Conservation (phyloP, 306 rosid species). For the Rubus idaeus region DNA sequence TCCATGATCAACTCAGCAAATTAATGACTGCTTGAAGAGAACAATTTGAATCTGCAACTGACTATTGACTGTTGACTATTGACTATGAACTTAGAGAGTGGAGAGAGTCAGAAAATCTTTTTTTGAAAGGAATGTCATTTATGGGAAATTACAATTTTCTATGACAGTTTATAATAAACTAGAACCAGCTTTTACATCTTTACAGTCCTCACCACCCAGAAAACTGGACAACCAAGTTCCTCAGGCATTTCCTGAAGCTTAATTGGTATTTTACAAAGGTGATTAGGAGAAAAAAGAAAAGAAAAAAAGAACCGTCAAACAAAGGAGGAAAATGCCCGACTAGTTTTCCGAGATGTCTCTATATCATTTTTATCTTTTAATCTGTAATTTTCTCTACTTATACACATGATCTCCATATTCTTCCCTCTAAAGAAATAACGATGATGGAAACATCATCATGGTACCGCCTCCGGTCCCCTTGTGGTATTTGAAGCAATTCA, state of each 20-base stretch:
- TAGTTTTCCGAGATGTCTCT: constrained; percentile 48
- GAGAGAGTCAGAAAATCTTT: constrained; percentile 26
- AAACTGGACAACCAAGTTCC: constrained; percentile 48
- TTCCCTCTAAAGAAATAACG: constrained; percentile 97
- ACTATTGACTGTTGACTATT: not conserved
- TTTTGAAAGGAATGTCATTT: constrained; percentile 44
- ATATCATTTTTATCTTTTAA: constrained; percentile 19
- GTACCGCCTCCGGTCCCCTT: constrained; percentile 92
- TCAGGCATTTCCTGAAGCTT: constrained; percentile 38
- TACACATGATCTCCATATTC: constrained; percentile 98
- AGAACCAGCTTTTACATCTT: constrained; percentile 74
- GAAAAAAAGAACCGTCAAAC: constrained; percentile 24
- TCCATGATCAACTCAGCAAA: not conserved
- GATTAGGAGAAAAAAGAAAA: constrained; percentile 37
- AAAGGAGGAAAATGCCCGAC: constrained; percentile 50
- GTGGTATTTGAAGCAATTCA: constrained; percentile 91
- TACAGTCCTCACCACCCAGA: constrained; percentile 64
- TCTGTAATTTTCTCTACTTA: constrained; percentile 43
- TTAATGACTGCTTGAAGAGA: not conserved
- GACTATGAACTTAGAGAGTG: not conserved
- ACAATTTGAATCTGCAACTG: not conserved
- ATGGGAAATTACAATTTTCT: constrained; percentile 54
- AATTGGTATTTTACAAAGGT: constrained; percentile 48
- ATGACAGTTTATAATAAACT: constrained; percentile 50
- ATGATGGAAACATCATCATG: constrained; percentile 96